These are phyloP conservation scores for Thalassiosira sp. DNA, from an alignment of 352 stramenopile genomes.

Conservation along the genomic window DNA sequence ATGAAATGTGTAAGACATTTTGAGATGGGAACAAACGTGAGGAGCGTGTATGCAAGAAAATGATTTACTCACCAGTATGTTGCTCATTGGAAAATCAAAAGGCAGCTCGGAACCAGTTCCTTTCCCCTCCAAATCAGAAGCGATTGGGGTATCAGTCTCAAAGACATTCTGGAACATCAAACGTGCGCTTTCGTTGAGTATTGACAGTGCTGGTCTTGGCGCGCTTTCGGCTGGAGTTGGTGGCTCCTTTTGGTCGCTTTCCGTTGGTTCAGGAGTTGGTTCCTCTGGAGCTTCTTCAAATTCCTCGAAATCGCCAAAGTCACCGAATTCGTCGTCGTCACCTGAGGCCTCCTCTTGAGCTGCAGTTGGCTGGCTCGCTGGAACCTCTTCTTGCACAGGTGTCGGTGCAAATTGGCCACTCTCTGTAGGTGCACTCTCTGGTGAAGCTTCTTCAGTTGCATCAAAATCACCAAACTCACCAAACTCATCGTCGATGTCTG, in stretches of 20 bases:
- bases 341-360: background rate
- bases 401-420: background rate
- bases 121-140: background rate
- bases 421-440: background rate
- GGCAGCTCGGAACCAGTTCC: conserved; percentile 17
- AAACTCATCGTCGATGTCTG: conserved; percentile 13
- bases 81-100: conserved; percentile 36
- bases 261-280: background rate
- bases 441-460: conserved; percentile 13
- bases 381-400: background rate
- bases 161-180: conserved; percentile 49
- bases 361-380: background rate
- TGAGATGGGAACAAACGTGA: background rate
- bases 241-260: conserved; percentile 5
- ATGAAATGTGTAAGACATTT: too few species aligned
- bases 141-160: background rate
- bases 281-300: conserved; percentile 13
- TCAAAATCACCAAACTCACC: conserved; percentile 30
- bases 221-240: background rate
- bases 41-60: background rate
- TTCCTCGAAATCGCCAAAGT: conserved; percentile 22
- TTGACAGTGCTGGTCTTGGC: background rate
- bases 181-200: conserved; percentile 39
- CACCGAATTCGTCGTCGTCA: conserved; percentile 21
- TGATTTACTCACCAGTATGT: conserved; percentile 34